Conservation (phyloP, 225 moss, liverwort and hornwort species). For the Neckera pumila region DNA sequence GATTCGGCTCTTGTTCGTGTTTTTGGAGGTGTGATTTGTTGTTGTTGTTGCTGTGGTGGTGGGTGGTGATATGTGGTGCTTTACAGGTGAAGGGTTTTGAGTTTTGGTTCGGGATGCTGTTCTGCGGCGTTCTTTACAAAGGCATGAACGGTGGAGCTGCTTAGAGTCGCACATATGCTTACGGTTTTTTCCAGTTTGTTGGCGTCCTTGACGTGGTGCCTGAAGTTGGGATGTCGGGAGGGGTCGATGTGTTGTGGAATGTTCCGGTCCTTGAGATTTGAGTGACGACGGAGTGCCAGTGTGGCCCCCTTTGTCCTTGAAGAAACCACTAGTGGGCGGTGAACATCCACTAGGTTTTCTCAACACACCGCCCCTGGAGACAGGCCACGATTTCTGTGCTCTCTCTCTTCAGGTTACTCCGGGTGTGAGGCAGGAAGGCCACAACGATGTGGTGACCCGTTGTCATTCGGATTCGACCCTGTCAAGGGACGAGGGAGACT, state of each 20-base stretch:
- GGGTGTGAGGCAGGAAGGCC: neutral
- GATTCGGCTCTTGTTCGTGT: neutral
- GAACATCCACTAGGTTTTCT: neutral
- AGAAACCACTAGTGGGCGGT: neutral
- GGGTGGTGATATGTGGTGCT: neutral
- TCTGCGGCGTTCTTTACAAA: neutral
- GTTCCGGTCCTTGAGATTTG: constrained; percentile 32
- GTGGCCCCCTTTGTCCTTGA: neutral
- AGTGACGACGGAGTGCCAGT: constrained; percentile 11
- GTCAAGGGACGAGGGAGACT: neutral
- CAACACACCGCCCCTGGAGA: neutral
- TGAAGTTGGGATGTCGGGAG: constrained; percentile 46
- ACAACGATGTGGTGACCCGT: constrained; percentile 9
- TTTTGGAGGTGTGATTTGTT: neutral
- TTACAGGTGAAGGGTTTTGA: neutral
- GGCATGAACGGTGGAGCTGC: neutral
- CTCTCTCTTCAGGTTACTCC: constrained; percentile 58
- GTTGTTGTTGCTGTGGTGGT: no score
- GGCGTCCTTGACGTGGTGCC: constrained; percentile 35
- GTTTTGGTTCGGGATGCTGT: neutral
- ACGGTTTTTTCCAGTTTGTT: constrained; percentile 17
- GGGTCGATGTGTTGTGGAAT: constrained; percentile 47
- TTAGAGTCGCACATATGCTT: constrained; percentile 22
- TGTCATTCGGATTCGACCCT: neutral
- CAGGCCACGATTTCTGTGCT: constrained; percentile 27